Evolutionary conservation across 345 rosid species (phyloP).

Genomic region (Populus davidiana): DNA sequence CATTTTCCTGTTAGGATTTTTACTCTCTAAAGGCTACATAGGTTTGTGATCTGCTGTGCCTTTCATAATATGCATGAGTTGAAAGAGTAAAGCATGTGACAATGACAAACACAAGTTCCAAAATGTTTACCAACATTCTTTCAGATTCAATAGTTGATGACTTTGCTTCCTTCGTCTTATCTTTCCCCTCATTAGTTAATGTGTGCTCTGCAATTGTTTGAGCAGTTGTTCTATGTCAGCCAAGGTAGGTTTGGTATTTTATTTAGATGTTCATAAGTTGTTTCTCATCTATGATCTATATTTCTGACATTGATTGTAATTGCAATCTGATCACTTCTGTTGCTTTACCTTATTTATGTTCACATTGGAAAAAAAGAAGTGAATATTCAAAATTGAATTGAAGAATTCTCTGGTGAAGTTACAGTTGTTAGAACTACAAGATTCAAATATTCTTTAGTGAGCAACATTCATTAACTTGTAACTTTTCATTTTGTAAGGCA

Average conservation of each 20-base stretch:
- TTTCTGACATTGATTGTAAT: background rate
- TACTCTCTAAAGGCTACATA: background rate
- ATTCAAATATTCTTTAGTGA: background rate
- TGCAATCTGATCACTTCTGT: background rate
- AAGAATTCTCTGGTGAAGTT: background rate
- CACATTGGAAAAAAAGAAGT: background rate
- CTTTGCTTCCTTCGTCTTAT: background rate
- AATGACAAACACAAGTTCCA: background rate
- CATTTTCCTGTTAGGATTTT: background rate
- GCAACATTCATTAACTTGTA: background rate
- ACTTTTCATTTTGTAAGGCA: background rate
- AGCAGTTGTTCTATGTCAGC: background rate
- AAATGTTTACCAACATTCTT: background rate
- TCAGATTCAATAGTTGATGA: background rate
- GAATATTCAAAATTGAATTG: background rate
- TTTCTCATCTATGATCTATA: background rate
- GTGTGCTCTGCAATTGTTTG: background rate
- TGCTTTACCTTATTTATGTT: background rate
- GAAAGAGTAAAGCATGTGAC: background rate
- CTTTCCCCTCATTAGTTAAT: background rate
- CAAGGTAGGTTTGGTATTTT: background rate
- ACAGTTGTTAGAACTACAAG: background rate
- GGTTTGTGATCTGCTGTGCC: background rate
- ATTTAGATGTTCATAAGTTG: background rate
- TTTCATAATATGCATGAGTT: background rate